Conservation (phyloP, 140 eudicot genomes). For the Cichorium intybus region DNA sequence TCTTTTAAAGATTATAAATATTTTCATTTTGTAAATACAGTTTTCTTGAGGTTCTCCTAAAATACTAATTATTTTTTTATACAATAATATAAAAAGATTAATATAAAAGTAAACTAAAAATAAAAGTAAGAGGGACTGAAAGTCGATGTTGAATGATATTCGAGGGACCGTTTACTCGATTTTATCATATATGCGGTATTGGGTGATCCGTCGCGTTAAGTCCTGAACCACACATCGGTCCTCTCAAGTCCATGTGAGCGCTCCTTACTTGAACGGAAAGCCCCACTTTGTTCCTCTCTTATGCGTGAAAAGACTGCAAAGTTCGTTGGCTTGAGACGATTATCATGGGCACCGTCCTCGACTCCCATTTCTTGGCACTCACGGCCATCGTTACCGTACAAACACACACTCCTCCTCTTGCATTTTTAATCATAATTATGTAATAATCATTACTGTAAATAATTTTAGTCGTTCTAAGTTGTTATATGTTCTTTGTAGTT, state of each 20-base stretch:
- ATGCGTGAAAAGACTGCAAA: not conserved
- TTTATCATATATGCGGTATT: not conserved
- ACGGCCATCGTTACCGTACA: conserved; percentile 90
- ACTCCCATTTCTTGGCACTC: conserved; percentile 82
- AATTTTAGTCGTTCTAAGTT: not conserved
- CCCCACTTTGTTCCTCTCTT: not conserved
- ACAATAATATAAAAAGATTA: too few species aligned
- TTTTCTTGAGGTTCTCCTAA: too few species aligned
- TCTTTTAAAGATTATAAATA: too few species aligned
- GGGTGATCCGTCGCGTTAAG: conserved; percentile 19
- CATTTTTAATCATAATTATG: not conserved
- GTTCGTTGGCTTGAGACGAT: not conserved
- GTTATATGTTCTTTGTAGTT: conserved; percentile 39
- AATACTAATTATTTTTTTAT: too few species aligned
- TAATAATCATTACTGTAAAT: not conserved
- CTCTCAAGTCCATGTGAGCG: not conserved
- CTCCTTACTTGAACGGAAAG: not conserved
- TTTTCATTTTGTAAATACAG: too few species aligned
- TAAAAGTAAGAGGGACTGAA: not conserved
- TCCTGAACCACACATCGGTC: conserved; percentile 27
- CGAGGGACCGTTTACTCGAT: not conserved
- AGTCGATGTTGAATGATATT: not conserved
- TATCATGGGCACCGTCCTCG: conserved; percentile 73
- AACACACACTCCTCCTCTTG: not conserved
- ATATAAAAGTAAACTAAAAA: too few species aligned